Percentiles rank a stretch among this genome's conserved stretches.
phyloP scores from a whole-genome alignment of 2,329 filamentous ascomycete genomes.

The Diaporthe longicolla region DNA sequence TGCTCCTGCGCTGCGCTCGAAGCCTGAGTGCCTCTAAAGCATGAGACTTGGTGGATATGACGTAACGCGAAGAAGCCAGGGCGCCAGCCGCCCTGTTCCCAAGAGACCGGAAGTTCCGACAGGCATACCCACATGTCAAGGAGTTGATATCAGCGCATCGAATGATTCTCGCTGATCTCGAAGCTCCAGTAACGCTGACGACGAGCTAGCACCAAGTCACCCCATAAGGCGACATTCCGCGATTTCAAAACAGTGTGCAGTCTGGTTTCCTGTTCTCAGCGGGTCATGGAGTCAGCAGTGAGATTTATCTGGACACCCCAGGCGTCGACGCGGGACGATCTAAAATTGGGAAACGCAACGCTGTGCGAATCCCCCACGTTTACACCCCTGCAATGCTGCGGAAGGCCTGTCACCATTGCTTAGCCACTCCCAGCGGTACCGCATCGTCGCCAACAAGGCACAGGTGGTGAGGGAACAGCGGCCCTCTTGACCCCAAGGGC shows the following conservation, averaged over 20 bases:
- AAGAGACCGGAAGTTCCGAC: slow-evolving; percentile 26
- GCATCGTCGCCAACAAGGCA: slow-evolving; percentile 6
- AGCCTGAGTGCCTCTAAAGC: slow-evolving; percentile 5
- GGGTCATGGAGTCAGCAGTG: slow-evolving; percentile 7
- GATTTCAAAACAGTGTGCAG: slow-evolving; percentile 11
- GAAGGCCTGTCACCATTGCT: slow-evolving; percentile 28
- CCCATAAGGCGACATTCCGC: slow-evolving; percentile 29
- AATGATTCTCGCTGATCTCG: slow-evolving; percentile 25
- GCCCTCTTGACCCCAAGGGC: slow-evolving; percentile 23
- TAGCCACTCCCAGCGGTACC: slow-evolving; percentile 9
- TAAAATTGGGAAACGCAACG: slow-evolving; percentile 31
- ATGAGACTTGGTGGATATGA: slow-evolving; percentile 33
- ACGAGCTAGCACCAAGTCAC: slow-evolving; percentile 5
- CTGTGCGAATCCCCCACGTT: slow-evolving; percentile 36
- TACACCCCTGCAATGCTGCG: slow-evolving; percentile 3
- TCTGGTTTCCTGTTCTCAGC: slow-evolving; percentile 4
- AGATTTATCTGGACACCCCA: slow-evolving; percentile 4
- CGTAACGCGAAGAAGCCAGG: slow-evolving; percentile 31
- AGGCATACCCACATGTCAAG: slow-evolving; percentile 21
- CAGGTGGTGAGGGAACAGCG: not conserved
- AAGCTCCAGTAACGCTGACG: slow-evolving; percentile 5
- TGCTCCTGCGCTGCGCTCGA: slow-evolving; percentile 30
- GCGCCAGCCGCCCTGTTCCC: slow-evolving; percentile 14
- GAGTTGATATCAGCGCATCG: slow-evolving; percentile 24
- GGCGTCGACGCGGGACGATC: slow-evolving; percentile 23